These are phyloP conservation scores for Macaranga tanarius DNA, from an alignment of 441 rosid genomes.

Conservation along the genomic window DNA sequence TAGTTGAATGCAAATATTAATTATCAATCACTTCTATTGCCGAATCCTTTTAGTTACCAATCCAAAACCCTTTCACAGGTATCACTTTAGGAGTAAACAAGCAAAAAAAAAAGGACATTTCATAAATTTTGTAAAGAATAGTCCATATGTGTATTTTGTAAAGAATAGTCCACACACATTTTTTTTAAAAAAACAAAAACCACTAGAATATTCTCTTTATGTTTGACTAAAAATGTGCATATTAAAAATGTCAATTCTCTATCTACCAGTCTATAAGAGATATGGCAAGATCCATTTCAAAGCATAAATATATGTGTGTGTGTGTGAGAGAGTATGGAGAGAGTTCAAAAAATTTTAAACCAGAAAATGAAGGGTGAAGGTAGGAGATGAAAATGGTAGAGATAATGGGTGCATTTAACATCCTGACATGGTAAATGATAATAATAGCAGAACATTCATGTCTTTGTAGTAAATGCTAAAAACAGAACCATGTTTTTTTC, in stretches of 20 bases:
- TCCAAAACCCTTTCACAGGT: no score
- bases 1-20: no score
- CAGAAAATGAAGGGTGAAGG: background rate
- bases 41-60: no score
- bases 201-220: no score
- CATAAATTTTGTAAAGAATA: no score
- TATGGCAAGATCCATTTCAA: background rate
- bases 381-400: background rate
- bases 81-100: no score
- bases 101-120: no score
- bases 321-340: background rate
- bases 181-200: no score
- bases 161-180: no score
- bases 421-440: conserved; percentile 1
- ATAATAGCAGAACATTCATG: conserved; percentile 4
- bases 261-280: background rate
- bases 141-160: no score
- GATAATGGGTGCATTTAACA: conserved; percentile 9
- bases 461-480: background rate
- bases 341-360: background rate
- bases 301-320: background rate
- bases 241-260: background rate
- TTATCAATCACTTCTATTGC: no score
- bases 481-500: background rate
- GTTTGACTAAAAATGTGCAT: background rate